A percentile compares a stretch with the other conserved stretches of the same genome.
Conservation (phyloP, 805 yeast species). For the Saturnispora zaruensis region DNA sequence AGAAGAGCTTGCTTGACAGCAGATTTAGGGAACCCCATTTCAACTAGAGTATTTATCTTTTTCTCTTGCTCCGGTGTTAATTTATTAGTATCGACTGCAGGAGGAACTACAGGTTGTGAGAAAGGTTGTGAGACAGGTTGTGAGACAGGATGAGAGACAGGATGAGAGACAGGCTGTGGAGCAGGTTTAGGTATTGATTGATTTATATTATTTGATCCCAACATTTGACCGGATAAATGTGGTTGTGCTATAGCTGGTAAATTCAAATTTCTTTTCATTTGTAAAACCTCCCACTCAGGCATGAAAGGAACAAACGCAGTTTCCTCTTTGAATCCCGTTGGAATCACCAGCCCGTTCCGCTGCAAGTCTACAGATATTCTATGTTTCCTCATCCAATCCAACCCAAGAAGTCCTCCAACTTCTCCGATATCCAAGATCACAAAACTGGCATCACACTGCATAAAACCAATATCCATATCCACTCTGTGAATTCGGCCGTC, state of each 20-base stretch:
- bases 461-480: slow-evolving; percentile 67
- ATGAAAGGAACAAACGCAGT: slow-evolving; percentile 12
- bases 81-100: slow-evolving; percentile 15
- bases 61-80: slow-evolving; percentile 17
- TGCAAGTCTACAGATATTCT: slow-evolving; percentile 74
- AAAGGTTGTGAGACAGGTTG: no score
- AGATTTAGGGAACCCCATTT: slow-evolving; percentile 60
- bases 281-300: slow-evolving; percentile 17
- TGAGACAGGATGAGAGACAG: no score
- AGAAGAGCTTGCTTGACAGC: slow-evolving; percentile 60
- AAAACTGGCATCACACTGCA: slow-evolving; percentile 57
- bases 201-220: background rate
- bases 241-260: slow-evolving; percentile 7
- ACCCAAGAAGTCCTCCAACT: slow-evolving; percentile 73
- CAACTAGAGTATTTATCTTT: slow-evolving; percentile 39
- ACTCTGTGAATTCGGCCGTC: slow-evolving; percentile 84
- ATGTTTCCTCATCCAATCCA: slow-evolving; percentile 86
- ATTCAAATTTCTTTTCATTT: slow-evolving; percentile 16
- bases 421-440: slow-evolving; percentile 57
- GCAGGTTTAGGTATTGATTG: background rate
- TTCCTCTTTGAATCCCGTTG: slow-evolving; percentile 39
- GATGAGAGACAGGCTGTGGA: background rate
- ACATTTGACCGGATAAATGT: background rate
- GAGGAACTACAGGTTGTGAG: slow-evolving; percentile 8
- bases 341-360: slow-evolving; percentile 41